Percentiles rank a stretch among this genome's conserved stretches.
Conservation (phyloP, 1,284 basidiomycete species). For the Anthracocystis setariae region DNA sequence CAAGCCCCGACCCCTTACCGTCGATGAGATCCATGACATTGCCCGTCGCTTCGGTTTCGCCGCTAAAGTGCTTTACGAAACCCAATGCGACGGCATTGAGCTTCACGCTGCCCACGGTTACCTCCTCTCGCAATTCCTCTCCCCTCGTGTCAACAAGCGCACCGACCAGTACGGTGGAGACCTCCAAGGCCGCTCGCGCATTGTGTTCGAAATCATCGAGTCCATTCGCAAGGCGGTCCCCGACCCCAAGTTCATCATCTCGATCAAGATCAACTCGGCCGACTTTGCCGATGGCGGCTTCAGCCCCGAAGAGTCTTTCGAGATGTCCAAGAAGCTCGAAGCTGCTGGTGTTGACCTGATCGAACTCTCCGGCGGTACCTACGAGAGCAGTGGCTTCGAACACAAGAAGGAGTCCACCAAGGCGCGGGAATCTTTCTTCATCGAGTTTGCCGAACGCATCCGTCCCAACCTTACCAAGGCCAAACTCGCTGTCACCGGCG, state of each 20-base stretch:
- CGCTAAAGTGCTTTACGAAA: constrained; percentile 75
- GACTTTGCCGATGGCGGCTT: constrained; percentile 77
- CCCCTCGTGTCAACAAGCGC: constrained; percentile 78
- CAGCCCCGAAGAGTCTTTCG: constrained; percentile 72
- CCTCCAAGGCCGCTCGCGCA: constrained; percentile 64
- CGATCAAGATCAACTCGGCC: constrained; percentile 83
- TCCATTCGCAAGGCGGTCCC: constrained; percentile 75
- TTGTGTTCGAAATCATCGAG: constrained; percentile 77
- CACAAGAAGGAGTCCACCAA: constrained; percentile 53
- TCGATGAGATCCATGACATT: constrained; percentile 74
- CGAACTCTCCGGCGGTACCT: constrained; percentile 86
- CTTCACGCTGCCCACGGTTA: constrained; percentile 89
- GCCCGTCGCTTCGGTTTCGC: constrained; percentile 78
- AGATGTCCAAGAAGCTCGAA: constrained; percentile 71
- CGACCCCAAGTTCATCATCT: constrained; percentile 75
- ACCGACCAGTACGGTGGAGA: constrained; percentile 74
- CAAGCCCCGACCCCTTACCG: constrained; percentile 72
- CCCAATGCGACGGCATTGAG: constrained; percentile 89
- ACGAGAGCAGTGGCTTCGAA: constrained; percentile 77
- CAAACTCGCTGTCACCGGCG: constrained; percentile 82
- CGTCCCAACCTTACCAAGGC: constrained; percentile 50
- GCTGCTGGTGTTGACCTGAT: constrained; percentile 76
- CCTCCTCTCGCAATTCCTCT: constrained; percentile 85
- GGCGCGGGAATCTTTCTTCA: constrained; percentile 71
- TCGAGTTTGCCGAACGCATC: constrained; percentile 68